Percentiles rank a stretch among this genome's conserved stretches.
These are phyloP conservation scores for Glebionis coronaria DNA, from an alignment of 129 eudicot species.

Conservation along the genomic window DNA sequence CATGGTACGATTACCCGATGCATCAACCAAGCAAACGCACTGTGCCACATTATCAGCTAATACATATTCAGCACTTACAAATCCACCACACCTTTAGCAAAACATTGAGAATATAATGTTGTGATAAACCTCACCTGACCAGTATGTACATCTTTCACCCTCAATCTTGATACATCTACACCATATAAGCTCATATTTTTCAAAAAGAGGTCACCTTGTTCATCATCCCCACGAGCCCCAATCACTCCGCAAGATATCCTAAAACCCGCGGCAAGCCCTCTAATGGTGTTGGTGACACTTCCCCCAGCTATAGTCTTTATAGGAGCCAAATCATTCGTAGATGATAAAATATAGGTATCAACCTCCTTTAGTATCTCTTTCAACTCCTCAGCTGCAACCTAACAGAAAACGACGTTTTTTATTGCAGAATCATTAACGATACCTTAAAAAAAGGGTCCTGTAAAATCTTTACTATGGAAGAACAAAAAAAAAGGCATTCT, in stretches of 20 bases:
- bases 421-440: not conserved
- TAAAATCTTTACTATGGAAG: constrained; percentile 14
- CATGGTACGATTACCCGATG: constrained; percentile 91
- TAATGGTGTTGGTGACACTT: constrained; percentile 90
- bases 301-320: constrained; percentile 94
- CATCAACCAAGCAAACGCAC: constrained; percentile 99
- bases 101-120: not conserved
- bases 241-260: constrained; percentile 84
- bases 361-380: constrained; percentile 64
- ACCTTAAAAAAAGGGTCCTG: not conserved
- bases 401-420: not conserved
- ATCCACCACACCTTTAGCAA: not conserved
- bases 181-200: constrained; percentile 62
- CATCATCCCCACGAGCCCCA: constrained; percentile 96
- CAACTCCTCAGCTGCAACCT: constrained; percentile 83
- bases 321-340: constrained; percentile 46
- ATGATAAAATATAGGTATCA: constrained; percentile 46
- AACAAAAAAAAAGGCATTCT: constrained; percentile 1
- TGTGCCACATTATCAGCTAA: constrained; percentile 33
- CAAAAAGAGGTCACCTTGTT: constrained; percentile 73
- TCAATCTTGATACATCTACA: constrained; percentile 69
- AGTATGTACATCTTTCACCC: constrained; percentile 62
- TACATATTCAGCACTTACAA: constrained; percentile 9
- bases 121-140: constrained; percentile 61
- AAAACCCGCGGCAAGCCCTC: constrained; percentile 89